These are phyloP conservation scores for Fraxinus cuspidata DNA, from an alignment of 257 asterid genomes.

Conservation along the genomic window DNA sequence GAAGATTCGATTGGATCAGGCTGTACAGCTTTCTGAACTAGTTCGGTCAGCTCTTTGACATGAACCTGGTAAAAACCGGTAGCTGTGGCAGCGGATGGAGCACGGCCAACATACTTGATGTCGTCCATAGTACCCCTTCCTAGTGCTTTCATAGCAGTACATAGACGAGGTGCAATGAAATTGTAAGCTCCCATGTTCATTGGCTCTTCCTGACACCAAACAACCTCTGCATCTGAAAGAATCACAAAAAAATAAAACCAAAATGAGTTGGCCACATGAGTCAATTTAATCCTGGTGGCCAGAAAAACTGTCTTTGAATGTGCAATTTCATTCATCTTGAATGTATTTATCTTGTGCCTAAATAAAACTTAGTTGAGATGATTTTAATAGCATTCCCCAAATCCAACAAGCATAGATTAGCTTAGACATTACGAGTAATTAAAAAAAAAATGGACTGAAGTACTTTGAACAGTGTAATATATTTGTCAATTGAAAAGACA, in stretches of 20 bases:
- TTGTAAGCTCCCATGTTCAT: conserved; percentile 94
- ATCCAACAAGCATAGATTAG: background rate
- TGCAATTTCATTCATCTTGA: background rate
- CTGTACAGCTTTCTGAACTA: conserved; percentile 76
- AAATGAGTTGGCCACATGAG: background rate
- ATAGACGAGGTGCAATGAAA: conserved; percentile 71
- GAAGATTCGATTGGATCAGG: conserved; percentile 49
- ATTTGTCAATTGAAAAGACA: conserved; percentile 24
- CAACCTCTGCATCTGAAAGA: conserved; percentile 84
- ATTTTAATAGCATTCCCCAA: background rate
- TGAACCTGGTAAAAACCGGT: conserved; percentile 81
- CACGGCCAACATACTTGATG: conserved; percentile 79
- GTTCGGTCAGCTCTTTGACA: conserved; percentile 63
- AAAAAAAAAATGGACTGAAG: background rate
- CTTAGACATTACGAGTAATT: background rate
- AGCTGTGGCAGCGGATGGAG: conserved; percentile 95
- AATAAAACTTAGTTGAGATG: background rate
- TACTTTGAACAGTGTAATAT: background rate
- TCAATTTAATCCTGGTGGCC: background rate
- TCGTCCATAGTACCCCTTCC: conserved; percentile 73
- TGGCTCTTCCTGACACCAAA: conserved; percentile 97
- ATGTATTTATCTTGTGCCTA: background rate
- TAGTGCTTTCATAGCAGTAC: conserved; percentile 73
- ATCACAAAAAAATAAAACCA: conserved; percentile 20
- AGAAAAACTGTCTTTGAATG: background rate